phyloP scores from a whole-genome alignment of 2,329 filamentous ascomycete genomes.

The Leptographium wingfieldii region DNA sequence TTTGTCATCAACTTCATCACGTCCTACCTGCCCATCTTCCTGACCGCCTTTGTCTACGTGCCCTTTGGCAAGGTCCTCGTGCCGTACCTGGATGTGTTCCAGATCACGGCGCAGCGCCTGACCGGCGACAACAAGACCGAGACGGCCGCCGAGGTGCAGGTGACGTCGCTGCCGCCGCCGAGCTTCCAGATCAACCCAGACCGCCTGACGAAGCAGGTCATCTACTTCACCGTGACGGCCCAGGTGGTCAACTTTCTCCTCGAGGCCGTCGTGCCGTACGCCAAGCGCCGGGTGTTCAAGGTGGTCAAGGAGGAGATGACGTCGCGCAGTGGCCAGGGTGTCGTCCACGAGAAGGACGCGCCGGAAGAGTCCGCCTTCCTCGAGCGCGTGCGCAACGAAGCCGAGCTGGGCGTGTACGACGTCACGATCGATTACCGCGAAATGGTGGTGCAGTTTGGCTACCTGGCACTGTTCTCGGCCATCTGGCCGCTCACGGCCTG shows the following conservation, averaged over 20 bases:
- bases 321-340: constrained; percentile 34
- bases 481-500: constrained; percentile 89
- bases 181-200: constrained; percentile 72
- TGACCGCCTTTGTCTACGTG: constrained; percentile 70
- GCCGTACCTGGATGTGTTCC: constrained; percentile 76
- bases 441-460: constrained; percentile 81
- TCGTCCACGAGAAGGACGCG: constrained; percentile 43
- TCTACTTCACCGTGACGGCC: constrained; percentile 90
- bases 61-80: constrained; percentile 74
- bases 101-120: constrained; percentile 59
- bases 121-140: constrained; percentile 51
- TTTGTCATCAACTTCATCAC: constrained; percentile 82
- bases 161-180: neutral
- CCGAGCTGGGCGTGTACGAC: constrained; percentile 72
- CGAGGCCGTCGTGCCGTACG: constrained; percentile 73
- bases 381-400: constrained; percentile 67
- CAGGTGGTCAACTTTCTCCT: constrained; percentile 79
- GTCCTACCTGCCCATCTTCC: constrained; percentile 61
- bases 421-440: constrained; percentile 85
- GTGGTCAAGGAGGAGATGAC: constrained; percentile 57
- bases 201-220: constrained; percentile 78
- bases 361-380: constrained; percentile 74
- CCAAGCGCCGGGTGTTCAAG: constrained; percentile 65
- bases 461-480: constrained; percentile 80
- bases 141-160: neutral